Evolutionary conservation across 2,329 filamentous ascomycete genomes (phyloP).

Genomic region (Calonectria pteridis): DNA sequence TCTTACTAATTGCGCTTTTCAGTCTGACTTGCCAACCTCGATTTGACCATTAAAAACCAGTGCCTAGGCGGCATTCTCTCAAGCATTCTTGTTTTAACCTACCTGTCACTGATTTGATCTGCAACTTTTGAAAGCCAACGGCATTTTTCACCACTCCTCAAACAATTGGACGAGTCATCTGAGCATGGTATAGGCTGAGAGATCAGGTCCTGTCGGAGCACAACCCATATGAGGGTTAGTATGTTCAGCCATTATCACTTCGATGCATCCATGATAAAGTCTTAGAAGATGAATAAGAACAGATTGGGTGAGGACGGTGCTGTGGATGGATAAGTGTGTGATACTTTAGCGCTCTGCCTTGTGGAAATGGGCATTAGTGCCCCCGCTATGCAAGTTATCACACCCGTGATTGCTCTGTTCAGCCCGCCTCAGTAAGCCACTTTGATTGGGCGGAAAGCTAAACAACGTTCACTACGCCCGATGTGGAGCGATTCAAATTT

Average conservation of each 20-base stretch:
- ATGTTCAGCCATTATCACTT: not conserved
- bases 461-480: not conserved
- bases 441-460: not conserved
- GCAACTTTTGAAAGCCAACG: too few relatives aligned
- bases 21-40: too few relatives aligned
- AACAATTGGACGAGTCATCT: not conserved
- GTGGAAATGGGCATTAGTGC: not conserved
- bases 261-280: not conserved
- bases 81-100: too few relatives aligned
- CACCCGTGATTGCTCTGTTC: not conserved
- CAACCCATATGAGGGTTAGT: not conserved
- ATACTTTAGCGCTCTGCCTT: not conserved
- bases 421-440: not conserved
- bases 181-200: not conserved
- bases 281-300: not conserved
- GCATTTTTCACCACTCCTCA: not conserved
- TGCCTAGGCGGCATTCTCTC: not conserved
- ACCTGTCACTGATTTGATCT: too few relatives aligned
- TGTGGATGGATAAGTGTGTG: not conserved
- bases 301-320: not conserved
- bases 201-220: not conserved
- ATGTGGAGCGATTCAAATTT: not conserved
- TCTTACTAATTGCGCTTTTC: too few relatives aligned
- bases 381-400: not conserved
- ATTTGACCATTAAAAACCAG: not conserved